Evolutionary conservation across 345 rosid genomes (phyloP).

Genomic region (Hibiscus tridactylites): DNA sequence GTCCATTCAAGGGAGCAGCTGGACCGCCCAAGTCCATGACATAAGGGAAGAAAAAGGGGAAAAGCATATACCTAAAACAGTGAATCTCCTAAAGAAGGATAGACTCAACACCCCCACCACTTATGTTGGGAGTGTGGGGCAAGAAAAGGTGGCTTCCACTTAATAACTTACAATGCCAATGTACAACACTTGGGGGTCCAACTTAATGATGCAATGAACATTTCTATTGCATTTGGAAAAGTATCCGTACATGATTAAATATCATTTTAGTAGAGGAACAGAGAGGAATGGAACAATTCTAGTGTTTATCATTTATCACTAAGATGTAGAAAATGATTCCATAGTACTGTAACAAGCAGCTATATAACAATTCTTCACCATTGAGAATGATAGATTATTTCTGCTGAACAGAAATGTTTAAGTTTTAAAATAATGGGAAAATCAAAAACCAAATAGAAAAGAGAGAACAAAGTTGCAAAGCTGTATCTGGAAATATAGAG

Average conservation of each 20-base stretch:
- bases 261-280: too few relatives aligned
- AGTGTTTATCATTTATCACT: background rate
- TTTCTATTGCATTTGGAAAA: constrained; percentile 4
- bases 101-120: constrained; percentile 20
- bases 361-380: constrained; percentile 6
- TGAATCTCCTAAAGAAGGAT: constrained; percentile 14
- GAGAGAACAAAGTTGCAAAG: background rate
- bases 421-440: constrained; percentile 3
- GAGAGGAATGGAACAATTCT: background rate
- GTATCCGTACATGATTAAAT: background rate
- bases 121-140: constrained; percentile 21
- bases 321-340: background rate
- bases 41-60: constrained; percentile 18
- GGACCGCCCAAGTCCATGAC: constrained; percentile 31
- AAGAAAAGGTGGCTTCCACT: constrained; percentile 46
- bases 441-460: background rate
- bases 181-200: constrained; percentile 22
- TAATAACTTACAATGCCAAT: constrained; percentile 24
- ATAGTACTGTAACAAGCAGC: background rate
- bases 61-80: constrained; percentile 8
- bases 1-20: constrained; percentile 12
- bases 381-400: background rate
- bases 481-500: background rate
- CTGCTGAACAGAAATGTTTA: background rate
- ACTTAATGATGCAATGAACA: constrained; percentile 25